phyloP scores from a whole-genome alignment of 768 basidiomycete species.

The Lactarius indigo region DNA sequence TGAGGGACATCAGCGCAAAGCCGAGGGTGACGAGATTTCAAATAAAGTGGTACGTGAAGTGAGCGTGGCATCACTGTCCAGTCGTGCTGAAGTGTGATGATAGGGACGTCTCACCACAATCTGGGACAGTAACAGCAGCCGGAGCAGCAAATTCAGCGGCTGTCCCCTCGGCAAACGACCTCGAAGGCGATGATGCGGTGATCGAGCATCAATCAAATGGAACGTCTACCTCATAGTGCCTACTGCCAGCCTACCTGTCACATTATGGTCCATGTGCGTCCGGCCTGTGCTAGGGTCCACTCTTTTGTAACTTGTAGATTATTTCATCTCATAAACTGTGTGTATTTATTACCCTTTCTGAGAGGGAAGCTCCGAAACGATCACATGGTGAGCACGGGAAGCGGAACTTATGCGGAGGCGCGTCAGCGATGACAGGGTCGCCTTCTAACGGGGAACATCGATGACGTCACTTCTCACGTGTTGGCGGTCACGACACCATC shows the following conservation, averaged over 20 bases:
- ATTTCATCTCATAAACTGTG: not conserved
- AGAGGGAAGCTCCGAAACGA: not conserved
- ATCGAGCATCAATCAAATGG: constrained; percentile 20
- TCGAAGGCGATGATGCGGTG: constrained; percentile 39
- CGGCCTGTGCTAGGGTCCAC: not conserved
- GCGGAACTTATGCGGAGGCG: not conserved
- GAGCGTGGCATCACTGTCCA: constrained; percentile 2
- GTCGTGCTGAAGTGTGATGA: constrained; percentile 2
- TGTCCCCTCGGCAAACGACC: constrained; percentile 69
- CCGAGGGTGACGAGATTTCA: constrained; percentile 92
- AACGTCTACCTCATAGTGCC: constrained; percentile 3
- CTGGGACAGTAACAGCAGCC: constrained; percentile 39
- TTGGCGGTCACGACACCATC: not conserved
- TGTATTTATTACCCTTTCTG: not conserved
- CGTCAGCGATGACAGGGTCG: not conserved
- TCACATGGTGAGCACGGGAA: not conserved
- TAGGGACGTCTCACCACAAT: constrained; percentile 40
- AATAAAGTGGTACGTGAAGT: constrained; percentile 67
- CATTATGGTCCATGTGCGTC: not conserved
- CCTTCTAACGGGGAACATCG: not conserved
- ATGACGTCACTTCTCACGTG: constrained; percentile 17
- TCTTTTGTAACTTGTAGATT: not conserved
- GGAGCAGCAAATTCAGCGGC: constrained; percentile 70
- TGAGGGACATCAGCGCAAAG: constrained; percentile 86
- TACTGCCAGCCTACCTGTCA: too few relatives aligned